Conservation (phyloP, 208 protist species). For the Leishmania braziliensis region DNA sequence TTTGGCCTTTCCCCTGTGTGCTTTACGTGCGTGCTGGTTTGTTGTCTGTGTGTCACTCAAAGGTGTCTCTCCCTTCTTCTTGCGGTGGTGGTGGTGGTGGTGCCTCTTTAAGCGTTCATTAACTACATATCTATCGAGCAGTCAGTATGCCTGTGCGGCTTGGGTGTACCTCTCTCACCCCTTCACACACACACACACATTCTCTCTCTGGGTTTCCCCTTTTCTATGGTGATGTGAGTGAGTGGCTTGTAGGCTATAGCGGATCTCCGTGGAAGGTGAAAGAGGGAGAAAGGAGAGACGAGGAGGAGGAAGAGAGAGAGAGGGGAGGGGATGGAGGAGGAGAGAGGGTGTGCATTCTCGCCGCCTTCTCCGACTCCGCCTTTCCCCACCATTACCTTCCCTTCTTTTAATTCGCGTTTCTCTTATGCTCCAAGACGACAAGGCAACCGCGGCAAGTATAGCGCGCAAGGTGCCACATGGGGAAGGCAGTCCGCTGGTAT, state of each 20-base stretch:
- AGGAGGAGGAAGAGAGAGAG: background rate
- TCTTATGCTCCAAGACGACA: background rate
- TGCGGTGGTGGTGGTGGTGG: slow-evolving; percentile 5
- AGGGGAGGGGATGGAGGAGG: background rate
- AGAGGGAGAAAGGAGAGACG: background rate
- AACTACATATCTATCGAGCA: background rate
- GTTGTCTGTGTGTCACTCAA: background rate
- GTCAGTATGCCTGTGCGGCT: background rate
- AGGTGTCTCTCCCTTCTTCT: background rate
- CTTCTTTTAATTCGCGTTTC: background rate
- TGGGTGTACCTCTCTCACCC: background rate
- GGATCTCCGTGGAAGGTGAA: background rate
- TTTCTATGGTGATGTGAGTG: background rate
- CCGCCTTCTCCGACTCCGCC: background rate
- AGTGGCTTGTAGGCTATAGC: background rate
- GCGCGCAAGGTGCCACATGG: background rate
- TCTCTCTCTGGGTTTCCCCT: slow-evolving; percentile 12
- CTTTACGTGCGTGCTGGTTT: background rate
- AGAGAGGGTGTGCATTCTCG: background rate
- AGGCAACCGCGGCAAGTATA: background rate
- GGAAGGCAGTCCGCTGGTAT: background rate
- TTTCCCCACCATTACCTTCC: background rate
- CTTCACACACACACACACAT: background rate
- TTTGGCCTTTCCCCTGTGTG: background rate
- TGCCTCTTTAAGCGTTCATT: background rate